phyloP scores from a whole-genome alignment of 345 rosid species.

The Aquilaria sinensis region DNA sequence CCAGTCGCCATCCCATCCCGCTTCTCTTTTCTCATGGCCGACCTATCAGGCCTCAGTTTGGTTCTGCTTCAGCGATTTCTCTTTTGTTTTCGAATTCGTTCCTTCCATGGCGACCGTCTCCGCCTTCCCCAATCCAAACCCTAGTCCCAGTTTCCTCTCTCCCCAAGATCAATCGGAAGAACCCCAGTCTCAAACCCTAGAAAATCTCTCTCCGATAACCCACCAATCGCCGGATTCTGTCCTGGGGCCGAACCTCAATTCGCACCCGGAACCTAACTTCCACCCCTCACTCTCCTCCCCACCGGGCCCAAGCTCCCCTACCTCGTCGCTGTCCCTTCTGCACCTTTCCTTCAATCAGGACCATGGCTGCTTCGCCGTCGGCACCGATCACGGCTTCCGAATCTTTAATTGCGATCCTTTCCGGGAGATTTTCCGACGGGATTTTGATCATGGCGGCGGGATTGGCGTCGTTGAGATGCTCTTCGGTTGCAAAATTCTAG shows the following conservation, averaged over 20 bases:
- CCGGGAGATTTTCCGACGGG: slow-evolving; percentile 87
- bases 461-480: slow-evolving; percentile 83
- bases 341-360: slow-evolving; percentile 84
- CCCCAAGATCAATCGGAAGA: slow-evolving; percentile 19
- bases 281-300: slow-evolving; percentile 18
- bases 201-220: slow-evolving; percentile 42
- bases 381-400: slow-evolving; percentile 76
- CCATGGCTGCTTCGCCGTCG: slow-evolving; percentile 77
- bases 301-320: slow-evolving; percentile 12
- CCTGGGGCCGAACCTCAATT: slow-evolving; percentile 13
- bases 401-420: slow-evolving; percentile 86
- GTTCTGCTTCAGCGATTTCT: too few species aligned
- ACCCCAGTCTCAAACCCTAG: slow-evolving; percentile 32
- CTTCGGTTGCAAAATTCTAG: slow-evolving; percentile 78
- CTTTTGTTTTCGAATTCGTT: not conserved
- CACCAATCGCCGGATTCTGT: slow-evolving; percentile 19
- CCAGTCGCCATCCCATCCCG: too few species aligned
- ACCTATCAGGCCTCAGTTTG: too few species aligned
- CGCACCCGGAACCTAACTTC: slow-evolving; percentile 11
- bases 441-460: slow-evolving; percentile 69
- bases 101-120: slow-evolving; percentile 60
- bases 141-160: slow-evolving; percentile 6
- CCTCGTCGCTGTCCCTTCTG: slow-evolving; percentile 35
- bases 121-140: slow-evolving; percentile 23
- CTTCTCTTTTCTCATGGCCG: too few species aligned